Base-by-base conservation (phyloP, 768 basidiomycete genomes). In the Chiua virens region DNA sequence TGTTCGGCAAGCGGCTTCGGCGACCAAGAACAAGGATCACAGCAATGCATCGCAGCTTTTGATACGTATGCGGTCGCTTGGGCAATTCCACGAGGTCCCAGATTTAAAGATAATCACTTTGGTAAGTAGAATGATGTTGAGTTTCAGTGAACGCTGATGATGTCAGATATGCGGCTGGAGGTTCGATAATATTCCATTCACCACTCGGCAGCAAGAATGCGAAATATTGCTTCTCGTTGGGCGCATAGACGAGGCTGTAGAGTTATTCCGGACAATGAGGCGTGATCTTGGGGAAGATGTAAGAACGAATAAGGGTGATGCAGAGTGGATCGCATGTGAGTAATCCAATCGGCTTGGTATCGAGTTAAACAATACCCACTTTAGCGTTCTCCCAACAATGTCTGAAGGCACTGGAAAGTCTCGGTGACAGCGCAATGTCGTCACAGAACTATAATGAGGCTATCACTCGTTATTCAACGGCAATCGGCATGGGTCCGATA, bases 151-250 rank as follows among this genome's bases (percentile, higher is more conserved):
- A 17, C 17, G 5, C 11, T 47, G 23, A 54, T 28, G 22, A 13
- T 20, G 32, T 22, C 15, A 55, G 54, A 43, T 55, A 39, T 55
- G 52, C 7, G 54, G 54, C 1, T 55, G 54, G 52, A 54, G 32
- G 25, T 54, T 55, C 15, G 54, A 54, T 21, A 40, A 54, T n/a
- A 17, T 55, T 13, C 13, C 17, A 17, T 54, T 54, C 35, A 34
- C 20, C 10, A 39, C 37, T 22, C 22, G 25, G 18, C 45, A 32
- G 25, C 36, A 40, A 34, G 32, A 23, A 17, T 55, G 54, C 20
- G 54, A 55, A 23, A n/a, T 10, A 10, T 46, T 54, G 13, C n/a
- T 32, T 42, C 14, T n/a, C 11, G 18, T 27, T 28, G 45, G 36
- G n/a, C 40, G 35, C 11, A 25, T 5, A 5, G 11, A 43, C 3